phyloP scores from a whole-genome alignment of 2,329 filamentous ascomycete genomes.

The Alternaria novae-zelandiae region DNA sequence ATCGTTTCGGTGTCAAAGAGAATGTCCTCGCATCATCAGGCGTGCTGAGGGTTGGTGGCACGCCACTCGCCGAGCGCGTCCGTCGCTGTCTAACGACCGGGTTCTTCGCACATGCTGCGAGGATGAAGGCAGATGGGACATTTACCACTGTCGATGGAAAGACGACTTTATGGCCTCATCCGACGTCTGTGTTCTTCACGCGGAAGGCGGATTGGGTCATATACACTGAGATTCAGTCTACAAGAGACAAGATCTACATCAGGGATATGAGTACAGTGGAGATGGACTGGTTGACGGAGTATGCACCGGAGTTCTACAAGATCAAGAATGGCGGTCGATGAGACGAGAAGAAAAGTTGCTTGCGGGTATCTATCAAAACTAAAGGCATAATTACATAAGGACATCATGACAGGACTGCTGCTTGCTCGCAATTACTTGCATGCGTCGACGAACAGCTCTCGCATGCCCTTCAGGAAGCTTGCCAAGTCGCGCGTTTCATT shows the following conservation, averaged over 20 bases:
- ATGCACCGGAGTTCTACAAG: constrained; percentile 72
- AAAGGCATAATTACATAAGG: background rate
- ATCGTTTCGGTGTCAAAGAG: constrained; percentile 76
- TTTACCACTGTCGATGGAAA: constrained; percentile 85
- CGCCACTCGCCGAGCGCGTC: constrained; percentile 73
- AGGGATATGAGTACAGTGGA: constrained; percentile 92
- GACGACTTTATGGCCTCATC: constrained; percentile 83
- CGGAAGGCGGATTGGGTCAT: constrained; percentile 96
- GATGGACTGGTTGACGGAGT: constrained; percentile 89
- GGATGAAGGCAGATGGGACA: constrained; percentile 91
- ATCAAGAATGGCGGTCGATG: constrained; percentile 28
- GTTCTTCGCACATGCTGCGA: constrained; percentile 91
- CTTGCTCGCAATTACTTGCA: constrained; percentile 50
- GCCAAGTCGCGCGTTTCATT: constrained; percentile 81
- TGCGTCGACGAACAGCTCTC: constrained; percentile 71
- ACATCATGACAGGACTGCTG: background rate
- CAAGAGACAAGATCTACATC: constrained; percentile 85
- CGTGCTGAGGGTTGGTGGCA: constrained; percentile 49
- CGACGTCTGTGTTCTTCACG: constrained; percentile 93
- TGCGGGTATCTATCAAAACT: constrained; percentile 4
- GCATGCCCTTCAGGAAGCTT: constrained; percentile 79
- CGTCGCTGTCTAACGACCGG: constrained; percentile 84
- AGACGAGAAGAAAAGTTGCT: background rate
- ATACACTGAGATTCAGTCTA: constrained; percentile 93
- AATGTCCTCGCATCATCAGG: constrained; percentile 54